Evolutionary conservation across 2,329 filamentous ascomycete species (phyloP).

Genomic region (Graphilbum fragrans): DNA sequence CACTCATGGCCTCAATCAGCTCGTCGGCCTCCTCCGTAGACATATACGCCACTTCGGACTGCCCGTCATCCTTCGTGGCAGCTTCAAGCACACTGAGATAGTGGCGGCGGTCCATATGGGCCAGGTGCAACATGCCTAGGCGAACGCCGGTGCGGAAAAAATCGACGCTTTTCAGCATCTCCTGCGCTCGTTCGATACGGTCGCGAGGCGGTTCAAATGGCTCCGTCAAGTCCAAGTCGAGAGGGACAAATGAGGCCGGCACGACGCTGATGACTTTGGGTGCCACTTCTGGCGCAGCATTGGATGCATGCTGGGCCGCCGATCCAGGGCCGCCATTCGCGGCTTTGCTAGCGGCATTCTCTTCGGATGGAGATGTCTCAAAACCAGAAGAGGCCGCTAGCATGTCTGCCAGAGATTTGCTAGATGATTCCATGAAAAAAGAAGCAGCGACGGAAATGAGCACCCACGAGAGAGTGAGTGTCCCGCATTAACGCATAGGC

Average conservation of each 20-base stretch:
- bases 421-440: too few species aligned
- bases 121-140: slow-evolving; percentile 20
- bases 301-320: too few species aligned
- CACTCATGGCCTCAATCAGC: slow-evolving; percentile 17
- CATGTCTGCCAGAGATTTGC: too few species aligned
- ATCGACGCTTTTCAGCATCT: slow-evolving; percentile 18
- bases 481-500: too few species aligned
- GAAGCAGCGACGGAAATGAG: too few species aligned
- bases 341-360: too few species aligned
- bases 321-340: too few species aligned
- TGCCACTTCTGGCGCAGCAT: slow-evolving; percentile 6
- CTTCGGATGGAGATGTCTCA: too few species aligned
- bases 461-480: too few species aligned
- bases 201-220: slow-evolving; percentile 14
- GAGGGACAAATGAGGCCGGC: slow-evolving; percentile 21
- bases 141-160: slow-evolving; percentile 17
- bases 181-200: slow-evolving; percentile 16
- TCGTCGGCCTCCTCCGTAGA: slow-evolving; percentile 11
- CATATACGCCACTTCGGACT: neutral
- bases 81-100: slow-evolving; percentile 11
- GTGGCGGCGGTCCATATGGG: slow-evolving; percentile 20
- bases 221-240: slow-evolving; percentile 17
- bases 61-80: neutral
- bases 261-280: slow-evolving; percentile 14
- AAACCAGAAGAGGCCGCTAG: too few species aligned